phyloP scores from a whole-genome alignment of 306 rosid genomes.

The Lathyrus sativus region DNA sequence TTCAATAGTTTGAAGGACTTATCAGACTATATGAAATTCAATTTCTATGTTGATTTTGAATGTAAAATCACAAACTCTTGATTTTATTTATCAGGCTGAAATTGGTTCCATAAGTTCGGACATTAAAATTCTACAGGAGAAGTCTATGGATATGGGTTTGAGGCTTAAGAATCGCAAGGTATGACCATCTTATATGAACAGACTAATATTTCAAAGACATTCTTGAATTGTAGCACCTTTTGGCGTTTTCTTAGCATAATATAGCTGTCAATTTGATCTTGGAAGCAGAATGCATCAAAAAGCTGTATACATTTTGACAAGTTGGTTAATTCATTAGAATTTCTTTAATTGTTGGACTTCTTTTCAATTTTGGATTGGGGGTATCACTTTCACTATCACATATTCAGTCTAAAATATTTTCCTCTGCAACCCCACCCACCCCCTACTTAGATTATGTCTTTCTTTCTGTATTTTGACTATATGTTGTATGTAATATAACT shows the following conservation, averaged over 20 bases:
- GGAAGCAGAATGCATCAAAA: constrained; percentile 23
- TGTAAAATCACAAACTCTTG: constrained; percentile 29
- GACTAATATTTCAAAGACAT: constrained; percentile 1
- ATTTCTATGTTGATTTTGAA: constrained; percentile 24
- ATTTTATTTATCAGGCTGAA: constrained; percentile 59
- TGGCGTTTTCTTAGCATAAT: constrained; percentile 20
- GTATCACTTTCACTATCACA: neutral
- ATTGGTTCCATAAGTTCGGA: constrained; percentile 99
- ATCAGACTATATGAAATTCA: neutral
- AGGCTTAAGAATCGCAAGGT: constrained; percentile 99
- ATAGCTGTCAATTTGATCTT: constrained; percentile 8
- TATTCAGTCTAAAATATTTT: neutral
- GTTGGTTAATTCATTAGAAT: constrained; percentile 6
- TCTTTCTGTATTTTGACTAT: constrained; percentile 25
- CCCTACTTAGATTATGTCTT: neutral
- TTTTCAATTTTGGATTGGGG: constrained; percentile 8
- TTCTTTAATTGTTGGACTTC: constrained; percentile 13
- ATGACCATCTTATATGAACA: constrained; percentile 27
- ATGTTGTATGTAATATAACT: constrained; percentile 24
- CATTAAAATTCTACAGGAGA: constrained; percentile 94
- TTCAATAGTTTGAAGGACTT: constrained; percentile 26
- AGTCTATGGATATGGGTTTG: constrained; percentile 97
- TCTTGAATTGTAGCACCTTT: constrained; percentile 10
- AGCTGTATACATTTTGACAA: constrained; percentile 25
- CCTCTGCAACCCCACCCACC: neutral